Base-by-base conservation (phyloP, 352 stramenopile species). In the Pythium diclinum region DNA sequence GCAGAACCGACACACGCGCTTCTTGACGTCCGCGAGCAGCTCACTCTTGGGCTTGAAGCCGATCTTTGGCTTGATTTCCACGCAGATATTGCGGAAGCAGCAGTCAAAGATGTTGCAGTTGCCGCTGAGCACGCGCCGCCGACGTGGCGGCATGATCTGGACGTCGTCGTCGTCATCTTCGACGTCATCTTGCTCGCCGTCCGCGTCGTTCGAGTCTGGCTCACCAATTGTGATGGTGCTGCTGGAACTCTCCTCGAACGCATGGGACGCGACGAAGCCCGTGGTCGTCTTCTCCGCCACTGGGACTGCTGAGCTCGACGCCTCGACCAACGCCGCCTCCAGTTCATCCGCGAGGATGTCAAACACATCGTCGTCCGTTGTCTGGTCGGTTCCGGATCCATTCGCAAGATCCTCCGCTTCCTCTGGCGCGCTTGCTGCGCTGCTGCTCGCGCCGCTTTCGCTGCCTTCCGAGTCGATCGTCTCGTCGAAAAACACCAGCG, bases 21-120 rank as follows among this genome's bases (percentile, higher is more conserved):
- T 72, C 68, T 92, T 93, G 7, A 80, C 71, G 16, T 79, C 73
- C 2, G 85, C 76, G 5, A 90, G 68, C 32, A 91, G 69, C n/a
- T 66, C 52, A 0, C 81, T 74, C 7, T 77, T 77, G 0, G 85
- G 82, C 36, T 92, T 84, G 58, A 92, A 91, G 1, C 86, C 85
- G 44, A 90, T 91, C 72, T 95, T 96, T 21, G 87, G 84, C 65
- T 96, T 96, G 55, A 96, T 73, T 65, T 96, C 88, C 52, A 96
- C 80, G 63, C 86, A 91, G 46, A 96, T 85, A 56, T 91, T 91
- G 42, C 84, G 79, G 65, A 92, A 92, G 64, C 84, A 92, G 61
- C 84, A 92, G 72, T 92, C 84, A 54, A 92, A 92, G 28, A 92
- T 83, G 59, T 88, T 89, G 42, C 73, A 73, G 38, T 75, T 74